Percentiles rank a stretch among this genome's conserved stretches.
These are phyloP conservation scores for Hyaloscypha variabilis DNA, from an alignment of 495 filamentous ascomycete species.

Conservation along the genomic window DNA sequence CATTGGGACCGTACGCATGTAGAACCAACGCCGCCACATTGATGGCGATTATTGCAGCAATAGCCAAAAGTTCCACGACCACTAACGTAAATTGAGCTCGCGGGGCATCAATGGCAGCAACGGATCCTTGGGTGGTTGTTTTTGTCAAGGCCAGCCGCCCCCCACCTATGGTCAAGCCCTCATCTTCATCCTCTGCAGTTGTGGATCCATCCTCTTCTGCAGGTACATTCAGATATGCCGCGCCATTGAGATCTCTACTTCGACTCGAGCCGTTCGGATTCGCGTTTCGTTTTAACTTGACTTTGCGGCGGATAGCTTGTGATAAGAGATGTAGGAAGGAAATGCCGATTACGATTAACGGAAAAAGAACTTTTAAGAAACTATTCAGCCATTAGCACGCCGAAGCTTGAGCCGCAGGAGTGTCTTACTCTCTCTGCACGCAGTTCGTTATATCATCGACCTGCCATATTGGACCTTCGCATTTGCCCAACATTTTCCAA, in stretches of 20 bases:
- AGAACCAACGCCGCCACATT: slow-evolving; percentile 63
- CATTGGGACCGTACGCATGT: slow-evolving; percentile 55
- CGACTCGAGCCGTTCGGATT: slow-evolving; percentile 45
- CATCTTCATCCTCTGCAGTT: slow-evolving; percentile 63
- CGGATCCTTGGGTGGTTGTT: slow-evolving; percentile 62
- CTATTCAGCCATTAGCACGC: slow-evolving; percentile 46
- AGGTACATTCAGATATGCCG: slow-evolving; percentile 11
- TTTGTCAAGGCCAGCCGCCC: slow-evolving; percentile 61
- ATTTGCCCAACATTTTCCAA: slow-evolving; percentile 61
- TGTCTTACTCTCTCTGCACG: slow-evolving; percentile 83
- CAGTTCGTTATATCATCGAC: slow-evolving; percentile 87
- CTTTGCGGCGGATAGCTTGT: slow-evolving; percentile 51
- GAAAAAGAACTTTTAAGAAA: slow-evolving; percentile 82
- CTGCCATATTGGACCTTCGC: slow-evolving; percentile 79
- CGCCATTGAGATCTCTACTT: background rate
- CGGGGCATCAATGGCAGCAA: slow-evolving; percentile 78
- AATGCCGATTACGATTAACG: slow-evolving; percentile 66
- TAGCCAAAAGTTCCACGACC: slow-evolving; percentile 70
- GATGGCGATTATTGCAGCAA: slow-evolving; percentile 69
- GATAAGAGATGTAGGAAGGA: slow-evolving; percentile 69
- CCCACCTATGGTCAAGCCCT: slow-evolving; percentile 61
- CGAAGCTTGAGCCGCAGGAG: slow-evolving; percentile 1
- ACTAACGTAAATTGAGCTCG: slow-evolving; percentile 70
- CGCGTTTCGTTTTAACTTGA: slow-evolving; percentile 46
- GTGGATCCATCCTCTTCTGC: slow-evolving; percentile 30